A percentile compares a stretch with the other conserved stretches of the same genome.
phyloP scores from a whole-genome alignment of 164 flowering plant genomes.

The Paratinospora sagittata region DNA sequence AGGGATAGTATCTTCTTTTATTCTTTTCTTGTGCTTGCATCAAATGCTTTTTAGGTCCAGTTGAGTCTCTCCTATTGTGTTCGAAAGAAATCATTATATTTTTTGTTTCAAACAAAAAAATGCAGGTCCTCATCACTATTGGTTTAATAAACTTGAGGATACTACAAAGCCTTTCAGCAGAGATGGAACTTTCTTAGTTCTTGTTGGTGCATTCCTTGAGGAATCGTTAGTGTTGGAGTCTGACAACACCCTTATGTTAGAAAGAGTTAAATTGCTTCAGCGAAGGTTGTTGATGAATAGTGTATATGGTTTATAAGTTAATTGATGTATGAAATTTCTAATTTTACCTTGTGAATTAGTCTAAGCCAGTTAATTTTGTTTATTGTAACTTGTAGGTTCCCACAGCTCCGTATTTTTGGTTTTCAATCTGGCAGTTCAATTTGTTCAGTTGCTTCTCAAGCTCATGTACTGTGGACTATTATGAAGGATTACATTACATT shows the following conservation, averaged over 20 bases:
- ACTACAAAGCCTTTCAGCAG: conserved; percentile 21
- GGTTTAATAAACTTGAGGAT: conserved; percentile 53
- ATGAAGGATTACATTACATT: conserved; percentile 60
- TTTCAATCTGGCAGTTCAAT: conserved; percentile 37
- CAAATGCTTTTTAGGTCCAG: not conserved
- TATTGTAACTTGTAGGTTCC: conserved; percentile 42
- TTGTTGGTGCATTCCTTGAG: conserved; percentile 33
- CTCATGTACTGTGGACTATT: conserved; percentile 30
- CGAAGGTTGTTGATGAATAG: conserved; percentile 47
- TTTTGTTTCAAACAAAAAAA: conserved; percentile 7
- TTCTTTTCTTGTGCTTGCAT: not conserved
- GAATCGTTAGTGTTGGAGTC: conserved; percentile 16
- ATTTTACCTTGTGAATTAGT: not conserved
- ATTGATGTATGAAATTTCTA: conserved; percentile 1
- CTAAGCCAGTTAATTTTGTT: conserved; percentile 4
- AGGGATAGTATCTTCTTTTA: too few species aligned
- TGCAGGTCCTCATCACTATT: conserved; percentile 62
- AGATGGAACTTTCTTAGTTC: conserved; percentile 47
- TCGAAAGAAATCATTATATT: not conserved
- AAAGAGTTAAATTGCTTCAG: conserved; percentile 61
- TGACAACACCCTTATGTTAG: conserved; percentile 32
- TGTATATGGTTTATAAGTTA: conserved; percentile 4
- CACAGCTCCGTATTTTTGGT: conserved; percentile 51
- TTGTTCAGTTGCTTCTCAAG: conserved; percentile 23
- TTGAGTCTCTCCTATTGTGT: not conserved